Evolutionary conservation across 495 filamentous ascomycete species (phyloP).

Genomic region (Talaromyces liani): DNA sequence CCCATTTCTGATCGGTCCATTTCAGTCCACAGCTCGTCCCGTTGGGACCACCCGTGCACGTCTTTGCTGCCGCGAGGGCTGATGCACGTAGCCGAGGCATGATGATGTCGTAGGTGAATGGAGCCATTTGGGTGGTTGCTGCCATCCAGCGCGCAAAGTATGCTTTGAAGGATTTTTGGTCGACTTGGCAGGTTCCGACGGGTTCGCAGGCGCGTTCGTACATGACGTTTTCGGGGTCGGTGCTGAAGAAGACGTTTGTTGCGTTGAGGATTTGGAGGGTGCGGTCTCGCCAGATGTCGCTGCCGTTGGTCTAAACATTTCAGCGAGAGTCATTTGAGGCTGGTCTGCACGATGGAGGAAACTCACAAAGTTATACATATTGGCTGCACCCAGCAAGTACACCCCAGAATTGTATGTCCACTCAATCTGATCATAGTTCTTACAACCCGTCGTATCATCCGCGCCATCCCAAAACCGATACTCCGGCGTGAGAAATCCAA

Average conservation of each 20-base stretch:
- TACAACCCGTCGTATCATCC: constrained; percentile 47
- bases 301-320: constrained; percentile 44
- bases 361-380: constrained; percentile 66
- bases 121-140: constrained; percentile 60
- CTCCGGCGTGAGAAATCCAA: constrained; percentile 54
- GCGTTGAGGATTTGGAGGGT: constrained; percentile 51
- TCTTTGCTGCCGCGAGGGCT: constrained; percentile 57
- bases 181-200: constrained; percentile 55
- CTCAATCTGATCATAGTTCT: constrained; percentile 42
- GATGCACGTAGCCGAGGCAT: constrained; percentile 60
- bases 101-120: constrained; percentile 54
- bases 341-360: background rate
- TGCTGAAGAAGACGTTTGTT: constrained; percentile 47
- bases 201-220: constrained; percentile 60
- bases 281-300: constrained; percentile 51
- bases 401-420: constrained; percentile 63
- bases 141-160: constrained; percentile 80
- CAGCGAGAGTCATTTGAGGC: background rate
- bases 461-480: constrained; percentile 62
- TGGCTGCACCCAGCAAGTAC: constrained; percentile 55
- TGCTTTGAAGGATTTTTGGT: constrained; percentile 80
- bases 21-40: constrained; percentile 55
- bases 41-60: constrained; percentile 55
- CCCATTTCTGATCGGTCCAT: constrained; percentile 49
- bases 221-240: constrained; percentile 47